Base-by-base conservation (phyloP, 2,329 filamentous ascomycete species). In the Thermoascus crustaceus region DNA sequence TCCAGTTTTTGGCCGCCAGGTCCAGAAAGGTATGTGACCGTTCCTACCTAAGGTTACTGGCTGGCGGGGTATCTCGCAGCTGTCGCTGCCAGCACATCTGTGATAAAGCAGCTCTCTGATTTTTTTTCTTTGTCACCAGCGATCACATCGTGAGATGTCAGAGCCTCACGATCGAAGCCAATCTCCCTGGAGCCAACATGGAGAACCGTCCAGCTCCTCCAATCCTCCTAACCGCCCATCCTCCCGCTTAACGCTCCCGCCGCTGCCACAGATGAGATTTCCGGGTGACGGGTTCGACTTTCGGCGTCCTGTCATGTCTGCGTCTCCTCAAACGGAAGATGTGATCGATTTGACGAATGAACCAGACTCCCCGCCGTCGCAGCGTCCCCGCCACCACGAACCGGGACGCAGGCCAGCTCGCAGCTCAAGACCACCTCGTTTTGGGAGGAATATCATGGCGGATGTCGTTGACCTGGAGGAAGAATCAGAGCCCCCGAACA, bases 281-380 rank as follows among this genome's bases (percentile, higher is more conserved):
- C 52, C 61, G 9, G 68, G 73, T n/a, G 71, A 76, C 57, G 73
- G 73, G 3, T 58, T 67, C 29, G 75, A 78, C 43, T 72, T 64
- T 42, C 61, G 74, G 39, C 61, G 71, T 40, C 75, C 75, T 1
- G 54, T 63, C 10, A 61, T 64, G 56, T 63, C 57, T 3, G 60
- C 46, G n/a, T 39, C 52, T n/a, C 35, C 47, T 14, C 49, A 47
- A 8, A 40, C 38, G 7, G 52, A 54, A 30, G 55, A 63, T 32
- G 55, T 68, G 6, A 69, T 71, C 21, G 66, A 71, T 44, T 49
- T 71, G 13, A 70, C 67, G 10, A 55, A 64, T 16, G 67, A 68
- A 5, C 55, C 63, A 1, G 63, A 65, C 26, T 54, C 53, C n/a
- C 57, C 55, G 17, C 48, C 55, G 16, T 22, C 32, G 17, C 44